These are phyloP conservation scores for Aeschynomene evenia DNA, from an alignment of 306 rosid genomes.

Conservation along the genomic window DNA sequence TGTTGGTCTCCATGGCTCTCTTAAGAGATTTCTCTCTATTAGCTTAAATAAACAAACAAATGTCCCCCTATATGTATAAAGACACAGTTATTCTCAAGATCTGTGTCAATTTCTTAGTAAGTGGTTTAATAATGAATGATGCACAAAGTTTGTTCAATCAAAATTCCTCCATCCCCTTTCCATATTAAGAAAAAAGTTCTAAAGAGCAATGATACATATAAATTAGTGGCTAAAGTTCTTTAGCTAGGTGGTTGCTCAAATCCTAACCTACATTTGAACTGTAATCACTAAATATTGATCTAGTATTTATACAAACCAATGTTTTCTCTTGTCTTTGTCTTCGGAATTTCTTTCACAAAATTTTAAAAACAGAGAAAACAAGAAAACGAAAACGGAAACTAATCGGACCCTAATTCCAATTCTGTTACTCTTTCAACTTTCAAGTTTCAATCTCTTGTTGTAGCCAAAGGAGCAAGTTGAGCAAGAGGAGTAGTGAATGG, in stretches of 20 bases:
- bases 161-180: not conserved
- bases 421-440: too few relatives aligned
- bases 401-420: too few relatives aligned
- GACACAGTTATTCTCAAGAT: too few relatives aligned
- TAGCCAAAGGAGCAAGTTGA: conserved; percentile 30
- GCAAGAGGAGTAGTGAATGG: conserved; percentile 37
- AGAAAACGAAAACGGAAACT: too few relatives aligned
- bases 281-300: too few relatives aligned
- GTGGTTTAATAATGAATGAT: not conserved
- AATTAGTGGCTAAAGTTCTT: not conserved
- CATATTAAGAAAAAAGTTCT: not conserved
- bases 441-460: not conserved
- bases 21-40: not conserved
- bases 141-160: not conserved
- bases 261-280: not conserved
- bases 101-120: not conserved
- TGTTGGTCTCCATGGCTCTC: too few relatives aligned
- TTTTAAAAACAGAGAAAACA: too few relatives aligned
- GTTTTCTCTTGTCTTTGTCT: too few relatives aligned
- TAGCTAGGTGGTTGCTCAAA: not conserved
- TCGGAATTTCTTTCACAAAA: too few relatives aligned
- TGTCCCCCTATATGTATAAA: not conserved
- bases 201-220: not conserved
- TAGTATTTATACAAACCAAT: too few relatives aligned
- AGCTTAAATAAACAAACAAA: not conserved